These are phyloP conservation scores for Scytalidium lignicola DNA, from an alignment of 2,329 filamentous ascomycete species.

Conservation along the genomic window DNA sequence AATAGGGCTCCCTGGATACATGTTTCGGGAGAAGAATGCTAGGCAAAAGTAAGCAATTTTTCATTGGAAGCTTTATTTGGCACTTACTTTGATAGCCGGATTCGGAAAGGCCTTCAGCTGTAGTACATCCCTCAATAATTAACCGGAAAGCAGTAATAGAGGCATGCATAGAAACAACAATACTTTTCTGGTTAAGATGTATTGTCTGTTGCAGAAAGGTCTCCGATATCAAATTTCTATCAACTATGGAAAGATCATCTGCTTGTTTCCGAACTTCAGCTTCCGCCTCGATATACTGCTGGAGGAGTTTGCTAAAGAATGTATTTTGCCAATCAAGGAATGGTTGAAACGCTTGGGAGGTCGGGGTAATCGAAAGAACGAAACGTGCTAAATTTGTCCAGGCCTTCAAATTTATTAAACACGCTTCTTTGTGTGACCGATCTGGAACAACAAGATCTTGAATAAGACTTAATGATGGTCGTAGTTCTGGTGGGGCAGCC, in stretches of 20 bases:
- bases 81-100: not conserved
- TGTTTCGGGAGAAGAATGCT: not conserved
- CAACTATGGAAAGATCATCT: constrained; percentile 4
- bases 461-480: constrained; percentile 49
- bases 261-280: constrained; percentile 18
- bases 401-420: constrained; percentile 56
- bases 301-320: constrained; percentile 51
- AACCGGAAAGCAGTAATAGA: not conserved
- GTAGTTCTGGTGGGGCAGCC: constrained; percentile 50
- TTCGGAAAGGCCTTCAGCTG: not conserved
- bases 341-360: constrained; percentile 37
- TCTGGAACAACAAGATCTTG: constrained; percentile 54
- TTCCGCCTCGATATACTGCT: constrained; percentile 43
- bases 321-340: constrained; percentile 53
- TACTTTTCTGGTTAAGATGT: constrained; percentile 13
- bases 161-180: constrained; percentile 8
- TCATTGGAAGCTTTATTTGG: not conserved
- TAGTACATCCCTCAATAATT: not conserved
- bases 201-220: constrained; percentile 9
- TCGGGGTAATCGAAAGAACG: constrained; percentile 42
- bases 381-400: constrained; percentile 60
- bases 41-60: not conserved
- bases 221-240: constrained; percentile 9
- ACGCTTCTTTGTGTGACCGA: constrained; percentile 62
- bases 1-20: not conserved